These are phyloP conservation scores for Coleophoma eucalyptorum DNA, from an alignment of 2,329 filamentous ascomycete species.

Conservation along the genomic window DNA sequence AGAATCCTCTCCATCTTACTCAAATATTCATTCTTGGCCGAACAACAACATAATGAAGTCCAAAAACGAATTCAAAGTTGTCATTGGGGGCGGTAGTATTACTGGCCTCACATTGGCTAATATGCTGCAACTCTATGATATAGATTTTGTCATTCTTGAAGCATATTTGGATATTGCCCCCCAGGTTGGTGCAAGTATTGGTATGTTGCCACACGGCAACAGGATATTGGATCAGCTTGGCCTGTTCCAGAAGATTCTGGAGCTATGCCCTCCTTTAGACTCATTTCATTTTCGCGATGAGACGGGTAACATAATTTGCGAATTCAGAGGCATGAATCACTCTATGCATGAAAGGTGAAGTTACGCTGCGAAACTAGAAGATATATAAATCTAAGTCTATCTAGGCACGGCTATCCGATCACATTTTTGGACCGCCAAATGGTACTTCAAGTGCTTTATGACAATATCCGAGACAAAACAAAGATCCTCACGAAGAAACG, in stretches of 20 bases:
- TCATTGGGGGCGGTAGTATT: constrained; percentile 47
- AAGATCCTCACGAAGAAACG: constrained; percentile 4
- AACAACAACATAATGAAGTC: not conserved
- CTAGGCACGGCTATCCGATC: constrained; percentile 9
- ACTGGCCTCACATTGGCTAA: constrained; percentile 42
- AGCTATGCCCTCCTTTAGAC: not conserved
- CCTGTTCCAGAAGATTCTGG: constrained; percentile 18
- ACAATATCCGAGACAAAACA: constrained; percentile 1
- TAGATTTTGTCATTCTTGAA: constrained; percentile 48
- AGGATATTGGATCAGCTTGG: constrained; percentile 49
- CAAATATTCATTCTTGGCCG: not conserved
- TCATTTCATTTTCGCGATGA: not conserved
- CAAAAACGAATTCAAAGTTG: constrained; percentile 21
- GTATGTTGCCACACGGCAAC: constrained; percentile 35
- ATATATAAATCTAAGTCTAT: not conserved
- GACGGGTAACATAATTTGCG: not conserved
- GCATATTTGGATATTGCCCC: constrained; percentile 36
- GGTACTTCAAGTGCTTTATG: not conserved
- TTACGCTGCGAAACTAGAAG: not conserved
- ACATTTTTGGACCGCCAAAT: constrained; percentile 1
- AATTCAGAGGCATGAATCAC: not conserved
- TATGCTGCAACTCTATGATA: constrained; percentile 37
- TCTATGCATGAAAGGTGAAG: not conserved
- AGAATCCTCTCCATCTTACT: not conserved
- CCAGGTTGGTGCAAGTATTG: constrained; percentile 43